Conservation (phyloP, 2,329 filamentous ascomycete genomes). For the Zymoseptoria ardabiliae region DNA sequence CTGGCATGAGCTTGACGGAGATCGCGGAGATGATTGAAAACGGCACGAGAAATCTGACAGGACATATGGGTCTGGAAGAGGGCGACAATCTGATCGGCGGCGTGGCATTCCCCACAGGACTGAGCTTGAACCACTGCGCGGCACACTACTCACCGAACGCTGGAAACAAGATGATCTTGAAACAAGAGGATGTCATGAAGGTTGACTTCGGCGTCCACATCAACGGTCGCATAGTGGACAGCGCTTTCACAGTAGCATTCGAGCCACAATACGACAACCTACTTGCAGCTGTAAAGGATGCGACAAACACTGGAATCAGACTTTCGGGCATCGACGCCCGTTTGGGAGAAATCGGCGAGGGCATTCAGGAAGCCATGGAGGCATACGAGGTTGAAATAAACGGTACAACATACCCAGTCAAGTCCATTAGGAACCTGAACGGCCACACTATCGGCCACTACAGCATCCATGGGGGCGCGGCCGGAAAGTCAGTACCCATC, state of each 20-base stretch:
- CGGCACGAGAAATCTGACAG: conserved; percentile 44
- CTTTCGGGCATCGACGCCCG: conserved; percentile 50
- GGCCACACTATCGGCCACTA: conserved; percentile 50
- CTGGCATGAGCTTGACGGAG: conserved; percentile 42
- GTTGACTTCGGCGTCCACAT: conserved; percentile 78
- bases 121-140: conserved; percentile 47
- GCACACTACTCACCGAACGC: conserved; percentile 53
- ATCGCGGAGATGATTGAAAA: conserved; percentile 51
- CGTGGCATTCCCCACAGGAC: conserved; percentile 50
- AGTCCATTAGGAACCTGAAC: conserved; percentile 48
- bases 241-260: conserved; percentile 71
- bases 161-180: conserved; percentile 59
- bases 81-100: conserved; percentile 46
- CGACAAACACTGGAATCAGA: conserved; percentile 57
- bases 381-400: conserved; percentile 53
- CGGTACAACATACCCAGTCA: conserved; percentile 47
- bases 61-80: conserved; percentile 45
- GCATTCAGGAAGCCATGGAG: conserved; percentile 56
- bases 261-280: conserved; percentile 69
- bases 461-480: conserved; percentile 49
- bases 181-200: conserved; percentile 73
- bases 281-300: conserved; percentile 63
- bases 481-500: conserved; percentile 49
- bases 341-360: conserved; percentile 49
- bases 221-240: conserved; percentile 73